Evolutionary conservation across 23 red algal species (phyloP), one percentile per base, ranked within the genome.

Genomic region (Gracilariopsis chorda): DNA sequence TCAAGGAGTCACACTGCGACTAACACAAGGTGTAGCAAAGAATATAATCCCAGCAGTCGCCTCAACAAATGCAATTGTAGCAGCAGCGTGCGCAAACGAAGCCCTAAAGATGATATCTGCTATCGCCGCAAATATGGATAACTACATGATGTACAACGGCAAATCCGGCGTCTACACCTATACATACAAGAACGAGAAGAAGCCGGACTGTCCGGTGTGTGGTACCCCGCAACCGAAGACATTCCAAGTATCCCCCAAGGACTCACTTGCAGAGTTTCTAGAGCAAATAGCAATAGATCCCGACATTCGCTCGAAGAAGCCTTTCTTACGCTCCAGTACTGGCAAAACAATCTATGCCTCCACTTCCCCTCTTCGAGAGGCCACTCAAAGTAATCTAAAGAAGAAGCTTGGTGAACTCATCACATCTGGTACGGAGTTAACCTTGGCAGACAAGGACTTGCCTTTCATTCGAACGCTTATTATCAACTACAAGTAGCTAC

Each of bases 11-110:
- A 99, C 88, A 4, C 55, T 77, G 48, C 74, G 90, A 39, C 78
- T 99, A 40, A 89, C 93, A 16, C 90, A 93, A 85, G 93, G 90
- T 25, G 97, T 99, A 25, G 75, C 93, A 17, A 95, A 95, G 44
- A 84, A 94, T 62, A 93, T 95, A 16, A 92, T 99, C 44, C 97
- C 97, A 47, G 97, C 97, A n/a, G 90, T 99, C 2, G 97, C 97
- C 12, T 95, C 97, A 30, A 99, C 93, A 36, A 99, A 95, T 48
- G 97, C 97, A 25, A 87, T 99, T 37, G 89, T 95, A 35, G 97
- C 92, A 48, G 89, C 97, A 14, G 92, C 91, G 10, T 99, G 97
- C 61, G 97, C 94, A 19, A 75, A 79, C n/a, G 97, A 95, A 58
- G 93, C 89, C 6, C 39, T 94, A 2, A 99, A 95, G 58, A 77